phyloP scores from a whole-genome alignment of 106 monocot species.

The Allium cepa region DNA sequence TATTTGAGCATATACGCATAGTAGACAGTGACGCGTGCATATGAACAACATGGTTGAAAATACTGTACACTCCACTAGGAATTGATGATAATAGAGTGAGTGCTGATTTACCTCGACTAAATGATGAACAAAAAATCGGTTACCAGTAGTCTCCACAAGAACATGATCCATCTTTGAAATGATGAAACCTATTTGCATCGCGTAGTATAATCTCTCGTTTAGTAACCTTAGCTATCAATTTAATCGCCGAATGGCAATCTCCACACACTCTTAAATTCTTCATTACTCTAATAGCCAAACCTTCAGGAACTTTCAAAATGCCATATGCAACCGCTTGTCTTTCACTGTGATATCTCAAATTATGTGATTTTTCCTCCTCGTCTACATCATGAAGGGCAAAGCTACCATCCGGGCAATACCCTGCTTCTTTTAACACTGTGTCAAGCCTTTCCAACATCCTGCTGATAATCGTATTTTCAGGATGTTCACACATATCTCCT shows the following conservation, averaged over 20 bases:
- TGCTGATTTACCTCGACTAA: too few relatives aligned
- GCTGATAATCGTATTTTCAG: slow-evolving; percentile 35
- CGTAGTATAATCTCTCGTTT: slow-evolving; percentile 61
- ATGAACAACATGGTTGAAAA: too few relatives aligned
- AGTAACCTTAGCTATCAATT: slow-evolving; percentile 55
- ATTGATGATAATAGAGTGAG: too few relatives aligned
- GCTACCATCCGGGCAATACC: slow-evolving; percentile 62
- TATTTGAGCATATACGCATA: too few relatives aligned
- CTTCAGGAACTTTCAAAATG: slow-evolving; percentile 54
- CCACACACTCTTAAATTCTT: slow-evolving; percentile 82
- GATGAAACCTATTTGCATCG: slow-evolving; percentile 84
- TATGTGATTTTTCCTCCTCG: slow-evolving; percentile 66
- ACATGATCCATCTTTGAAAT: slow-evolving; percentile 69
- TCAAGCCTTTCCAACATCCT: slow-evolving; percentile 40
- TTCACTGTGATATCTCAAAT: slow-evolving; percentile 64
- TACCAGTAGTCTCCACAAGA: slow-evolving; percentile 86
- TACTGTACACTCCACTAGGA: too few relatives aligned
- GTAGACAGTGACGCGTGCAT: too few relatives aligned
- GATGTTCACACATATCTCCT: slow-evolving; percentile 39
- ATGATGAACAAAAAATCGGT: neutral
- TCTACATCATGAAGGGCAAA: slow-evolving; percentile 80
- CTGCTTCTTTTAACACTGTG: slow-evolving; percentile 43
- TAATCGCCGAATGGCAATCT: slow-evolving; percentile 71
- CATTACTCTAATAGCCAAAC: slow-evolving; percentile 65
- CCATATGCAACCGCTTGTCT: slow-evolving; percentile 75